Evolutionary conservation across 75 land plant species (phyloP).

Genomic region (Isoetes taiwanensis): DNA sequence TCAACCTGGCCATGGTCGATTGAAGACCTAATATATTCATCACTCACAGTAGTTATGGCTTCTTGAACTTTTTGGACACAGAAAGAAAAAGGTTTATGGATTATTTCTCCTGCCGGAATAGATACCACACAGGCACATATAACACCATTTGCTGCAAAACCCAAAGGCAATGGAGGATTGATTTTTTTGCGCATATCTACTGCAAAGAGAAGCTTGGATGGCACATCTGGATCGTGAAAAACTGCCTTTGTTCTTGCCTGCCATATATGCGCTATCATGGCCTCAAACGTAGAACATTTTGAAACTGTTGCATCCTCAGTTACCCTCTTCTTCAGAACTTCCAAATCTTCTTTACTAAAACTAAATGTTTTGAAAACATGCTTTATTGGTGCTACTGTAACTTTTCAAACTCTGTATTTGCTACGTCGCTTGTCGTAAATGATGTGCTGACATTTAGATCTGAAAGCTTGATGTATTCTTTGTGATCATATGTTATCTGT

Average conservation of each 20-base stretch:
- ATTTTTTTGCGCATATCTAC: conserved; percentile 32
- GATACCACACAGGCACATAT: conserved; percentile 30
- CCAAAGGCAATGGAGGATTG: conserved; percentile 28
- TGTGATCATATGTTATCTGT: conserved; percentile 19
- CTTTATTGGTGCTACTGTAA: neutral
- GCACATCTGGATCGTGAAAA: conserved; percentile 9
- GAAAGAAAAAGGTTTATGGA: conserved; percentile 17
- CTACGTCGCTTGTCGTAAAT: neutral
- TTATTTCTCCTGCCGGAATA: conserved; percentile 11
- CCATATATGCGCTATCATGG: conserved; percentile 41
- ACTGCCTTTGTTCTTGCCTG: conserved; percentile 30
- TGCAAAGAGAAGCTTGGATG: conserved; percentile 31
- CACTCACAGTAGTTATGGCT: conserved; percentile 17
- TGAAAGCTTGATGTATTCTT: conserved; percentile 13
- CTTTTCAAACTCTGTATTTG: no score
- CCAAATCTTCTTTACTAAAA: conserved; percentile 12
- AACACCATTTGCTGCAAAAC: conserved; percentile 38
- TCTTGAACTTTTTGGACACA: conserved; percentile 26
- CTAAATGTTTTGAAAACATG: conserved; percentile 14
- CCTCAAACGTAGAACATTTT: conserved; percentile 40
- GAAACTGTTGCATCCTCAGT: conserved; percentile 4
- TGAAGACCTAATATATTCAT: conserved; percentile 35
- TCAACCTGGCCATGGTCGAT: conserved; percentile 20
- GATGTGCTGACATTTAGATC: neutral
- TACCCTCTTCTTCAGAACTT: conserved; percentile 19